Conservation (phyloP, 305 asterid genomes). For the Fraxinus latifolia region DNA sequence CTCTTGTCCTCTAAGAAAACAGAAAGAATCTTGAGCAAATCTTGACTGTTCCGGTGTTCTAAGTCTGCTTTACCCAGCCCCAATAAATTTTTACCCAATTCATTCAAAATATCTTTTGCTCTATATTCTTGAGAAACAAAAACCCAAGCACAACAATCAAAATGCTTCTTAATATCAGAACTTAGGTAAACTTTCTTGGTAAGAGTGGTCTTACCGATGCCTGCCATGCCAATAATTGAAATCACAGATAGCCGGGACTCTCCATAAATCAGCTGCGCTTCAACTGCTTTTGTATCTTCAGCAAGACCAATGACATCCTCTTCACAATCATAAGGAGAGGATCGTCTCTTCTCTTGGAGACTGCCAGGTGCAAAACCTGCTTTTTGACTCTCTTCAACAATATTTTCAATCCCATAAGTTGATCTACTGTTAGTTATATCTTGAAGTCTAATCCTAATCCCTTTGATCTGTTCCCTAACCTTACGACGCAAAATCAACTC, state of each 20-base stretch:
- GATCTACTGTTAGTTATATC: constrained; percentile 16
- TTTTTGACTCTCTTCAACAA: neutral
- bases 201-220: constrained; percentile 27
- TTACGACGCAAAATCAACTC: neutral
- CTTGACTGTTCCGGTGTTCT: constrained; percentile 17
- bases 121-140: constrained; percentile 6
- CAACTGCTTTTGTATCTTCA: constrained; percentile 1
- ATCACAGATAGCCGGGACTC: constrained; percentile 16
- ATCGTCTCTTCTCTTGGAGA: constrained; percentile 17
- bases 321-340: neutral
- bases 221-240: constrained; percentile 25
- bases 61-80: neutral
- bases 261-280: constrained; percentile 10
- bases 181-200: constrained; percentile 16
- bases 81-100: neutral
- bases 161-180: constrained; percentile 8
- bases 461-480: neutral
- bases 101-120: constrained; percentile 4
- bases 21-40: constrained; percentile 12
- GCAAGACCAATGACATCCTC: constrained; percentile 21
- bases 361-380: neutral
- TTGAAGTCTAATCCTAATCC: neutral
- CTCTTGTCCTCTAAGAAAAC: constrained; percentile 18
- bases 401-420: constrained; percentile 21
- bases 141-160: constrained; percentile 26